A percentile compares a stretch with the other conserved stretches of the same genome.
phyloP scores from a whole-genome alignment of 192 early-diverging fungal genomes.

The Coemansia sp. region DNA sequence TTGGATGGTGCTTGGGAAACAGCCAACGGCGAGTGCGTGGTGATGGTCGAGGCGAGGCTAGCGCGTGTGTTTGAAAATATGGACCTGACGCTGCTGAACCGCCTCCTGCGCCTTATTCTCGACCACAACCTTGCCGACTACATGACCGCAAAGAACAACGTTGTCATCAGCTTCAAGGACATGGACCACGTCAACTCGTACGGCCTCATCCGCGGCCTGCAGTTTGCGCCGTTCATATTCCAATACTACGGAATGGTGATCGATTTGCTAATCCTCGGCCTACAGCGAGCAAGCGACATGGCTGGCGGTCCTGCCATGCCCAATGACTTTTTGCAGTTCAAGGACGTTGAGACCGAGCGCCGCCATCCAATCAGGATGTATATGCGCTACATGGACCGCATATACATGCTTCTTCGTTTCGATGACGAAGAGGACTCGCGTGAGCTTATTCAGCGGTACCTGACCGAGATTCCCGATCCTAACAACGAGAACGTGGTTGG shows the following conservation, averaged over 20 bases:
- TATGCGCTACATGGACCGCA: conserved; percentile 89
- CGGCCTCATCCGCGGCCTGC: conserved; percentile 95
- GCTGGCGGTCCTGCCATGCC: conserved; percentile 91
- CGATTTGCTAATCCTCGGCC: conserved; percentile 91
- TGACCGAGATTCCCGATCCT: conserved; percentile 98
- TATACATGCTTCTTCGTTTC: conserved; percentile 95
- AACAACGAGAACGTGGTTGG: conserved; percentile 99
- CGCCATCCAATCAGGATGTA: conserved; percentile 97
- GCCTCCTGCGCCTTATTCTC: conserved; percentile 90
- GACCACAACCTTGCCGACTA: conserved; percentile 99
- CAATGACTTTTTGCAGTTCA: conserved; percentile 97
- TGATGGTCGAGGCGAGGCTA: conserved; percentile 94
- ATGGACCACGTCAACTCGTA: conserved; percentile 99
- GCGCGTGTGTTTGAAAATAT: conserved; percentile 96
- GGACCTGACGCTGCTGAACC: conserved; percentile 93
- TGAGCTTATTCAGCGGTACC: conserved; percentile 93
- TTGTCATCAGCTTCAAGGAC: conserved; percentile 96
- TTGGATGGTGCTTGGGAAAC: conserved; percentile 95
- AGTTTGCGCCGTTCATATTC: conserved; percentile 97
- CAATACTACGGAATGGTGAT: conserved; percentile 99
- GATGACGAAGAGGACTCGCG: conserved; percentile 85
- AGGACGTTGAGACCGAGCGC: conserved; percentile 88
- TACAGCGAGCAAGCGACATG: conserved; percentile 95
- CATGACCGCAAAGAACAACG: conserved; percentile 99
- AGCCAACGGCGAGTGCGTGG: conserved; percentile 85